A percentile compares a stretch with the other conserved stretches of the same genome.
Conservation (phyloP, 768 basidiomycete genomes). For the Lactarius indigo region DNA sequence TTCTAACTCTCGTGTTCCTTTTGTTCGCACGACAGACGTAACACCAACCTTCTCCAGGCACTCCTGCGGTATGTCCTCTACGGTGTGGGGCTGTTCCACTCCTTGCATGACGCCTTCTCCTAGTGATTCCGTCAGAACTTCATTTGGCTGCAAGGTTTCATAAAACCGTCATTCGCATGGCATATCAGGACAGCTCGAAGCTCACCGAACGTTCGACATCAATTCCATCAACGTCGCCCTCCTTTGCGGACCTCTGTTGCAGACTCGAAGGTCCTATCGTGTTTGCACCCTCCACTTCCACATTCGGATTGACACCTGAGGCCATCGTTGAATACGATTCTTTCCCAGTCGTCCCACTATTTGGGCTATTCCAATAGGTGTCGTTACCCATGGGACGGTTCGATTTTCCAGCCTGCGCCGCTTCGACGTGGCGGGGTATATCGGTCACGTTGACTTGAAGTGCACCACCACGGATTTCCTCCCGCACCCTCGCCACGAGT, state of each 20-base stretch:
- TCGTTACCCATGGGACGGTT: neutral
- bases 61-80: neutral
- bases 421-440: slow-evolving; percentile 9
- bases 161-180: neutral
- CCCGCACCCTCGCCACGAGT: slow-evolving; percentile 20
- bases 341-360: neutral
- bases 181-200: neutral
- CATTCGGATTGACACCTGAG: neutral
- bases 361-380: neutral
- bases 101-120: neutral
- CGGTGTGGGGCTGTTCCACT: neutral
- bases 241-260: neutral
- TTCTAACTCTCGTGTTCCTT: neutral
- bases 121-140: neutral
- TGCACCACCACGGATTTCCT: slow-evolving; percentile 7
- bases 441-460: neutral
- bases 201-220: neutral
- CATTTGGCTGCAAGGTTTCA: neutral
- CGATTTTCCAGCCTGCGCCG: neutral
- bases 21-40: neutral
- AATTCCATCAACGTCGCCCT: neutral
- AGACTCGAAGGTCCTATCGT: neutral
- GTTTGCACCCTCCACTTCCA: neutral
- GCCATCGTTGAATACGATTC: neutral
- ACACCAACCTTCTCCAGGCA: neutral